A percentile compares a stretch with the other conserved stretches of the same genome.
Conservation (phyloP, 169 alveolate species). For the Plasmodium fragile region DNA sequence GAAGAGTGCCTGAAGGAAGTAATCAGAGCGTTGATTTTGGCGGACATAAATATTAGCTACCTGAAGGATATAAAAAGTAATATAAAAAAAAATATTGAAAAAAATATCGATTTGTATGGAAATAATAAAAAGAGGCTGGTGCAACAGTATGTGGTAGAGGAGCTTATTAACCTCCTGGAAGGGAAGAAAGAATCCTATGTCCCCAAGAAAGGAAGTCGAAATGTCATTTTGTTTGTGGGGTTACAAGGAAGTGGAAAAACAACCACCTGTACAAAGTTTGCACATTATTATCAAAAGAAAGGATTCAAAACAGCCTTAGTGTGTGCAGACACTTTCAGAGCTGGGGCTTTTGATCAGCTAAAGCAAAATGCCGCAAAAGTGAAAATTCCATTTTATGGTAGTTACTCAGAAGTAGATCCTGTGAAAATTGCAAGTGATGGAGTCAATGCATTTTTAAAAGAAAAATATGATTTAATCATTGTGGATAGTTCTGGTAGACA, state of each 20-base stretch:
- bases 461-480: slow-evolving; percentile 96
- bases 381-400: slow-evolving; percentile 98
- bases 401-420: slow-evolving; percentile 98
- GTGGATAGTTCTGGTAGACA: slow-evolving; percentile 99
- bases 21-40: slow-evolving; percentile 92
- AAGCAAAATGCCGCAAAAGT: slow-evolving; percentile 99
- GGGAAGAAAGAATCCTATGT: slow-evolving; percentile 93
- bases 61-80: slow-evolving; percentile 93
- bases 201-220: slow-evolving; percentile 94
- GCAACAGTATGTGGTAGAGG: slow-evolving; percentile 87
- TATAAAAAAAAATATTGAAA: slow-evolving; percentile 89
- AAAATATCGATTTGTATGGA: slow-evolving; percentile 86
- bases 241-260: slow-evolving; percentile 99
- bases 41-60: slow-evolving; percentile 95
- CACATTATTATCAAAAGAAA: slow-evolving; percentile 96
- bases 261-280: slow-evolving; percentile 99
- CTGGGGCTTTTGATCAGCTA: slow-evolving; percentile 99
- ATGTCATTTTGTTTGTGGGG: slow-evolving; percentile 99
- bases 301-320: slow-evolving; percentile 98
- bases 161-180: slow-evolving; percentile 94
- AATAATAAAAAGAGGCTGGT: slow-evolving; percentile 87
- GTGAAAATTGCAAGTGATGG: slow-evolving; percentile 99
- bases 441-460: slow-evolving; percentile 94
- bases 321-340: slow-evolving; percentile 99
- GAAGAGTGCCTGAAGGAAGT: slow-evolving; percentile 94